Percentiles rank a stretch among this genome's conserved stretches.
phyloP scores from a whole-genome alignment of 768 basidiomycete species.

The Pulveroboletus ravenelii region DNA sequence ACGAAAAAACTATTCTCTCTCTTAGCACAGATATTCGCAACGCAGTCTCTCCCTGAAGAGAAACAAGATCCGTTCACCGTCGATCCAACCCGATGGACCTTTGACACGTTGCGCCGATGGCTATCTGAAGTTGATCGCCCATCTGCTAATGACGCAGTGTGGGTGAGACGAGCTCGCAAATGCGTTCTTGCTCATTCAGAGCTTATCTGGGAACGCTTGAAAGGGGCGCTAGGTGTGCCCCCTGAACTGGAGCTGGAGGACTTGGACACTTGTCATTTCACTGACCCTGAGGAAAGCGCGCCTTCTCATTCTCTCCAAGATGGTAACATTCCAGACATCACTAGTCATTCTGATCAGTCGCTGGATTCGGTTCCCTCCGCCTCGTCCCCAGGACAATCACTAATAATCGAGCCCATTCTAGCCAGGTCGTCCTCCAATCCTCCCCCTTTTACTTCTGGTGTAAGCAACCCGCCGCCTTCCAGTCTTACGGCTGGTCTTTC shows the following conservation, averaged over 20 bases:
- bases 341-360: not conserved
- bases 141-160: conserved; percentile 61
- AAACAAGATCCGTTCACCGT: conserved; percentile 34
- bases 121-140: conserved; percentile 61
- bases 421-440: conserved; percentile 28
- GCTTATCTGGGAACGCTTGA: conserved; percentile 88
- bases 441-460: conserved; percentile 14
- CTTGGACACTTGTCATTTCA: not conserved
- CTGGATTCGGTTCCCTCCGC: conserved; percentile 8
- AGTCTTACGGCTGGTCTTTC: conserved; percentile 34
- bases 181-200: conserved; percentile 77
- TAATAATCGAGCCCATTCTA: conserved; percentile 54
- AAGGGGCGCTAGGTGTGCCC: conserved; percentile 82
- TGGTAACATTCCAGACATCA: not conserved
- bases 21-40: conserved; percentile 65
- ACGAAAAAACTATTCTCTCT: conserved; percentile 70
- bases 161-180: conserved; percentile 67
- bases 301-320: not conserved
- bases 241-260: conserved; percentile 73
- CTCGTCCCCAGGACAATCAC: conserved; percentile 9
- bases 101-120: conserved; percentile 62
- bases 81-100: conserved; percentile 72
- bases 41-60: conserved; percentile 24
- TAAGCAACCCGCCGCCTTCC: conserved; percentile 34
- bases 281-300: not conserved